Conservation (phyloP, 2,329 filamentous ascomycete species). For the Hypoxylon sp. region DNA sequence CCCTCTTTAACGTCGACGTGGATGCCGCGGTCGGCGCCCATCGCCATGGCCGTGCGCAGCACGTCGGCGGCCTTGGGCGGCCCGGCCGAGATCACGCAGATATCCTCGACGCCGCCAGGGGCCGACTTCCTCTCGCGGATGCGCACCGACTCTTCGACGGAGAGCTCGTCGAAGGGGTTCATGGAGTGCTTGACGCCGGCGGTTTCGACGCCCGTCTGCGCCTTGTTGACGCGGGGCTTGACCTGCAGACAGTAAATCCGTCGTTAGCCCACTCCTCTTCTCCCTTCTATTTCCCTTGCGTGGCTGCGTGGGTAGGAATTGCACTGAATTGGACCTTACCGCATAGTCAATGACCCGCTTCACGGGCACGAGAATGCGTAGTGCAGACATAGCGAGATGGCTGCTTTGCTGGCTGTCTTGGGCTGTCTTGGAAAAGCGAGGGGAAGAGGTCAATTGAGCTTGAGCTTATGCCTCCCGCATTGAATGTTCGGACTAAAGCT, state of each 20-base stretch:
- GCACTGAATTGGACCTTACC: constrained; percentile 62
- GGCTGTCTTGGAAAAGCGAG: constrained; percentile 21
- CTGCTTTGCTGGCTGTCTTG: constrained; percentile 21
- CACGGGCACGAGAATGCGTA: constrained; percentile 83
- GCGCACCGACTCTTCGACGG: constrained; percentile 94
- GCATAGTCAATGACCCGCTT: constrained; percentile 92
- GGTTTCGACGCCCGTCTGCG: constrained; percentile 89
- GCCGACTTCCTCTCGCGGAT: constrained; percentile 88
- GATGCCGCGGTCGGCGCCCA: constrained; percentile 94
- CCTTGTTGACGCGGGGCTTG: constrained; percentile 77
- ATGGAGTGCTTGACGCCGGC: constrained; percentile 96
- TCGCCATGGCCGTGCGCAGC: constrained; percentile 96
- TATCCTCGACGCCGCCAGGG: constrained; percentile 85
- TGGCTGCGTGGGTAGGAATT: neutral
- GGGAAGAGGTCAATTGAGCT: constrained; percentile 12
- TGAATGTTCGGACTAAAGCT: constrained; percentile 18
- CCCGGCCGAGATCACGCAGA: constrained; percentile 89
- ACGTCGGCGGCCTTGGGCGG: constrained; percentile 89
- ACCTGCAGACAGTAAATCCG: constrained; percentile 60
- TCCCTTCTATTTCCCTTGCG: neutral
- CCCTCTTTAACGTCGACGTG: constrained; percentile 85
- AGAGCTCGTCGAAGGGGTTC: constrained; percentile 99
- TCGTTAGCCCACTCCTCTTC: constrained; percentile 16
- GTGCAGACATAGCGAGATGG: constrained; percentile 65
- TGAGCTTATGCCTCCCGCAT: constrained; percentile 24